Percentiles rank a stretch among this genome's conserved stretches.
Conservation (phyloP, 1,139 yeast species). For the Candida sp. region DNA sequence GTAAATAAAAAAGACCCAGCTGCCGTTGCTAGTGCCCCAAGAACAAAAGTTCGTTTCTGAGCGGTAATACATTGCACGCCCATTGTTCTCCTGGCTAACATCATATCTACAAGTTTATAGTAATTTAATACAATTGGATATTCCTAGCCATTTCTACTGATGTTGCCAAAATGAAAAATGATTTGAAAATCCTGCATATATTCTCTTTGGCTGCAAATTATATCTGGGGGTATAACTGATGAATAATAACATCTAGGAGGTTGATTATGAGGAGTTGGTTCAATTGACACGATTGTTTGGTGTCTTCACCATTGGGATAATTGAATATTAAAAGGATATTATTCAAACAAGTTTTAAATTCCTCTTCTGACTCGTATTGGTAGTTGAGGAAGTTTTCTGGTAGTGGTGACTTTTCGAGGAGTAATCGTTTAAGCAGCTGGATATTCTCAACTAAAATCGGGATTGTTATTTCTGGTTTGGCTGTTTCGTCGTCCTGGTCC, state of each 20-base stretch:
- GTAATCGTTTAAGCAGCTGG: conserved; percentile 7
- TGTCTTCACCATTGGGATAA: conserved; percentile 4
- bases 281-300: conserved; percentile 14
- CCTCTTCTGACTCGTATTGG: conserved; percentile 14
- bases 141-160: too few species aligned
- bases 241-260: conserved; percentile 26
- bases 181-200: too few species aligned
- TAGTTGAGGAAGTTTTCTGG: conserved; percentile 8
- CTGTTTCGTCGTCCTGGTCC: conserved; percentile 6
- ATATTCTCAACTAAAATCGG: conserved; percentile 13
- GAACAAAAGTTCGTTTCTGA: conserved; percentile 8
- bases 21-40: conserved; percentile 13
- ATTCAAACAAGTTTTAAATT: conserved; percentile 12
- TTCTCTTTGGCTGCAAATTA: neutral
- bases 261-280: conserved; percentile 32
- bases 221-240: conserved; percentile 26
- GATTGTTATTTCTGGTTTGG: conserved; percentile 4
- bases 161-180: too few species aligned
- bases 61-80: neutral
- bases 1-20: conserved; percentile 36
- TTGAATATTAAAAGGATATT: conserved; percentile 20
- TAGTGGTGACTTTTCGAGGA: conserved; percentile 8
- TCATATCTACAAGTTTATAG: neutral
- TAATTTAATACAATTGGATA: too few species aligned
- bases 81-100: neutral